phyloP scores from a whole-genome alignment of 2,329 filamentous ascomycete genomes.

The Colletotrichum plurivorum region DNA sequence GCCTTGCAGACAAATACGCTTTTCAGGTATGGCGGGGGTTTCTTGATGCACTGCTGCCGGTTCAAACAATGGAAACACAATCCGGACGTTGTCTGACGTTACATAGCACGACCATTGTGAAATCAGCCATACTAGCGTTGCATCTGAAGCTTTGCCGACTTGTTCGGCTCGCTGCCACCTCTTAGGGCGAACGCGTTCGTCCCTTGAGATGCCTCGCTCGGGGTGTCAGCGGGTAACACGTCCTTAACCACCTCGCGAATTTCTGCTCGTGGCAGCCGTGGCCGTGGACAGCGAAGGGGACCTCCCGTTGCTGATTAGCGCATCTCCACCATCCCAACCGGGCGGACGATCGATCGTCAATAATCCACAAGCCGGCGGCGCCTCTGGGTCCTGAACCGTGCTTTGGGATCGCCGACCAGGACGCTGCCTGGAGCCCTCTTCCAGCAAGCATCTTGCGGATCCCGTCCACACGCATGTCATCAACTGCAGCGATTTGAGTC shows the following conservation, averaged over 20 bases:
- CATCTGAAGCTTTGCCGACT: conserved; percentile 2
- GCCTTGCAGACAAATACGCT: neutral
- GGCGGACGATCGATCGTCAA: conserved; percentile 6
- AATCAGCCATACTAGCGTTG: neutral
- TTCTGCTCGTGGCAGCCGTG: conserved; percentile 9
- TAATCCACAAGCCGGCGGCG: conserved; percentile 1
- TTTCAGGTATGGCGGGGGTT: neutral
- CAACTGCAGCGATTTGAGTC: neutral
- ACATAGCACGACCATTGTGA: neutral
- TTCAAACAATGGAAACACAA: neutral
- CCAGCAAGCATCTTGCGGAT: neutral
- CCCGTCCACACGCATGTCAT: neutral
- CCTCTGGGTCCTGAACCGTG: neutral
- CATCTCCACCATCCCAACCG: conserved; percentile 3
- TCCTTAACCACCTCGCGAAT: neutral
- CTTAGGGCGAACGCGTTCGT: neutral
- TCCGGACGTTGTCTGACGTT: neutral
- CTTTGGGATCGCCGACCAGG: neutral
- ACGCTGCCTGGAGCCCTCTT: neutral
- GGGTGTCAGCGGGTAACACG: neutral
- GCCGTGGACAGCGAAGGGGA: neutral
- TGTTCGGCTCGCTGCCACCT: neutral
- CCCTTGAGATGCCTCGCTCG: neutral
- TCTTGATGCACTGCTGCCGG: neutral
- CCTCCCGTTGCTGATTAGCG: conserved; percentile 10